Base-by-base conservation (phyloP, 768 basidiomycete species). In the Russula griseocarnosa region DNA sequence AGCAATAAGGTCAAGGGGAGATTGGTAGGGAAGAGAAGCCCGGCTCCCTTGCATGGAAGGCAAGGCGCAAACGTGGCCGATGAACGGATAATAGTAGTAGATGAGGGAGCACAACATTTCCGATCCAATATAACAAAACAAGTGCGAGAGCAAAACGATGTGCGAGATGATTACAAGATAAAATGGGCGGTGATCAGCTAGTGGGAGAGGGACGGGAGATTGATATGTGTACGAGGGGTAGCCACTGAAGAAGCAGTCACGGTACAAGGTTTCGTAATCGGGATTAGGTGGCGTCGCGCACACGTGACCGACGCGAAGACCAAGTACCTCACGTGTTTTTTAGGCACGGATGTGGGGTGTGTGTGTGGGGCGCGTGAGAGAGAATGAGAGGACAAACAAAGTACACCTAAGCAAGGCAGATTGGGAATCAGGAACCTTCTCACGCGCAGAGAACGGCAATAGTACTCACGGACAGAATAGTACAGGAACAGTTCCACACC, bases 71-170 rank as follows among this genome's bases (percentile, higher is more conserved):
- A 22, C 10, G 42, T 11, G 16, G 26, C n/a, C 34, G 44, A 54
- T 36, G 44, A 36, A 18, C 22, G 6, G 52, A 40, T 36, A 24
- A 11, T 54, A 46, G 28, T 10, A 8, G 51, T 50, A 28, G 30
- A 52, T 40, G 40, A 24, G 30, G 36, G 54, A 51, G 47, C 47
- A 59, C 63, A 61, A 46, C 40, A 42, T 50, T 56, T 61, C 55
- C 60, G 20, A 65, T 57, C 55, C 49, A 42, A 46, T 61, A 59
- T 49, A 30, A 65, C 64, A 65, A 60, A 55, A 64, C 63, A 65
- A 60, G 49, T 65, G 64, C 60, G 64, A 65, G 52, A 65, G 60
- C 64, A 57, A 61, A 56, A 61, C 59, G 54, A 65, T 51, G 47
- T 60, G 55, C 26, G 44, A 60, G 59, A 46, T 52, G 36, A 50